Percentiles rank a stretch among this genome's conserved stretches.
Conservation (phyloP, 2,329 filamentous ascomycete genomes). For the Alternaria postmessia region DNA sequence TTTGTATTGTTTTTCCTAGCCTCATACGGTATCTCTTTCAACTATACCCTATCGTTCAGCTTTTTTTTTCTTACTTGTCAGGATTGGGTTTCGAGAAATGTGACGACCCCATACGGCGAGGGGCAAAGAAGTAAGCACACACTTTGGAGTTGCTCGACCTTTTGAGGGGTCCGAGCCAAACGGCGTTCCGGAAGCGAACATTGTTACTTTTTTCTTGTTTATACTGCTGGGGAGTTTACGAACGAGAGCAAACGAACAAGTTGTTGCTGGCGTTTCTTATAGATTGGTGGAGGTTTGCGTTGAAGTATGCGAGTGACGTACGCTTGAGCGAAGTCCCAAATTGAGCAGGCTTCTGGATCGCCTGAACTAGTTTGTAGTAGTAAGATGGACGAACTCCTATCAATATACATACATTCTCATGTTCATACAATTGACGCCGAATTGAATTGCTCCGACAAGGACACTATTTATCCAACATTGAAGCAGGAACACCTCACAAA, state of each 20-base stretch:
- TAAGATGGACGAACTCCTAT: not conserved
- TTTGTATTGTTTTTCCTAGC: conserved; percentile 16
- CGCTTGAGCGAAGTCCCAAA: conserved; percentile 1
- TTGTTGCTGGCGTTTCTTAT: conserved; percentile 7
- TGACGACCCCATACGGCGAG: not conserved
- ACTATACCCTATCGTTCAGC: conserved; percentile 14
- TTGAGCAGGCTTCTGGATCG: not conserved
- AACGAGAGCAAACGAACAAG: conserved; percentile 5
- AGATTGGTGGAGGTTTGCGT: not conserved
- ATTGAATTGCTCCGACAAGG: not conserved
- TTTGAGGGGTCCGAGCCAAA: not conserved
- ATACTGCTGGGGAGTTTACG: not conserved
- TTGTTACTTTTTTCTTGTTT: conserved; percentile 2
- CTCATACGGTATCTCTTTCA: not conserved
- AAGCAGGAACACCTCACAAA: conserved; percentile 15
- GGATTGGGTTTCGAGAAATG: not conserved
- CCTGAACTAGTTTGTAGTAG: not conserved
- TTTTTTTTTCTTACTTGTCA: conserved; percentile 2
- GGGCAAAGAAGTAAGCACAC: not conserved
- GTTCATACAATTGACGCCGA: not conserved
- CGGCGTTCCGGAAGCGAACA: conserved; percentile 14
- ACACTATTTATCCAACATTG: not conserved
- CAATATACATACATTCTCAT: not conserved
- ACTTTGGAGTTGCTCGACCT: conserved; percentile 3
- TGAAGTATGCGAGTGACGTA: not conserved